These are phyloP conservation scores for Neopestalotiopsis clavispora DNA, from an alignment of 2,329 filamentous ascomycete genomes.

Conservation along the genomic window DNA sequence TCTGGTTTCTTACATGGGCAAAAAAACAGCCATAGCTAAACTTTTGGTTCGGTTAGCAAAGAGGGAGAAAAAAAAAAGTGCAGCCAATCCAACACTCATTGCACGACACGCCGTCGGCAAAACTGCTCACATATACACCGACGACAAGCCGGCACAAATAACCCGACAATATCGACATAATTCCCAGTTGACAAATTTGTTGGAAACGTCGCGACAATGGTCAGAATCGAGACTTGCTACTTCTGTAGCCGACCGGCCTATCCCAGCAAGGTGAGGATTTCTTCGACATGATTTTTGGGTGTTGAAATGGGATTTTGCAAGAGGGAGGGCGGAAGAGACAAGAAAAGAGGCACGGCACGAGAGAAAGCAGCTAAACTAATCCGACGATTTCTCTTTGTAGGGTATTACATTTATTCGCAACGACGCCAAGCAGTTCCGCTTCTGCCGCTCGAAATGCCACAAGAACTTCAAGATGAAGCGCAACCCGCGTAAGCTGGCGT, in stretches of 20 bases:
- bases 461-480: conserved; percentile 74
- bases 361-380: not conserved
- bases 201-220: conserved; percentile 1
- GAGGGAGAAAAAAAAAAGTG: not conserved
- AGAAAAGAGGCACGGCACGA: not conserved
- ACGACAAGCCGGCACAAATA: not conserved
- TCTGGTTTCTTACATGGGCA: not conserved
- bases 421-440: conserved; percentile 50
- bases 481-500: conserved; percentile 94
- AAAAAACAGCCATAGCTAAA: not conserved
- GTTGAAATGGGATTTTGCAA: not conserved
- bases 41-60: not conserved
- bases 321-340: not conserved
- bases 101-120: not conserved
- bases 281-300: not conserved
- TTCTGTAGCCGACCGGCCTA: conserved; percentile 73
- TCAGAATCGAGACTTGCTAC: conserved; percentile 68
- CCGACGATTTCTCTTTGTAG: not conserved
- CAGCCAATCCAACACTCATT: not conserved
- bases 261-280: conserved; percentile 57
- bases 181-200: not conserved
- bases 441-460: conserved; percentile 52
- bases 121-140: not conserved
- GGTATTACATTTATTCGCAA: conserved; percentile 28
- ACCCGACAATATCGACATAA: not conserved